These are phyloP conservation scores for Glaciozyma martinii DNA, from an alignment of 768 basidiomycete genomes.

Conservation along the genomic window DNA sequence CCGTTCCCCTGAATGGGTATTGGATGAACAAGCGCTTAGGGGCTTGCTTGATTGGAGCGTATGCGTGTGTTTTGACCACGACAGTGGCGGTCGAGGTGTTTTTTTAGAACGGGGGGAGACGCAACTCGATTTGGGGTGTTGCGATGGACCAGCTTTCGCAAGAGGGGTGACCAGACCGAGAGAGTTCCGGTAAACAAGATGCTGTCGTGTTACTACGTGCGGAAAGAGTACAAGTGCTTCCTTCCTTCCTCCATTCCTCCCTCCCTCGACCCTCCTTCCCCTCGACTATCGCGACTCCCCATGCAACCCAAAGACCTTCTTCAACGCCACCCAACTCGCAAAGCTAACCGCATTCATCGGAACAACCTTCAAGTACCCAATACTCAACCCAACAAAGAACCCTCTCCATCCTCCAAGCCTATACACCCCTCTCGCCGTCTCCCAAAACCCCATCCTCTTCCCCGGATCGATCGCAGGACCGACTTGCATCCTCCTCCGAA, in stretches of 20 bases:
- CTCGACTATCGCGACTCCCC: background rate
- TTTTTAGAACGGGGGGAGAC: background rate
- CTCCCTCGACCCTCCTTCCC: background rate
- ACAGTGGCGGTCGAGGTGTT: background rate
- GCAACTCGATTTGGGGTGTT: too few species aligned
- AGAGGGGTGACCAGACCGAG: too few species aligned
- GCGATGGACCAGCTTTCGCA: too few species aligned
- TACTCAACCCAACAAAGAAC: slow-evolving; percentile 81
- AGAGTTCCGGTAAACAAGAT: too few species aligned
- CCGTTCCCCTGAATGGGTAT: slow-evolving; percentile 78
- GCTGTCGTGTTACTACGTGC: too few species aligned
- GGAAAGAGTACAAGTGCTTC: too few species aligned
- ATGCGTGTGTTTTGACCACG: background rate
- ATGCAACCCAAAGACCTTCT: slow-evolving; percentile 16
- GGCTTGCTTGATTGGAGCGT: slow-evolving; percentile 17
- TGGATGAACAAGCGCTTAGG: slow-evolving; percentile 46
- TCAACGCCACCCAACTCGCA: slow-evolving; percentile 49
- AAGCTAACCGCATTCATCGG: slow-evolving; percentile 94
- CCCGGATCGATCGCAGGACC: slow-evolving; percentile 72
- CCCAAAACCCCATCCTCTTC: slow-evolving; percentile 61
- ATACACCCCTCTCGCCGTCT: slow-evolving; percentile 66
- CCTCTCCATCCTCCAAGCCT: slow-evolving; percentile 64
- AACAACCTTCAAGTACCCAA: slow-evolving; percentile 87
- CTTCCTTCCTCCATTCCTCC: background rate
- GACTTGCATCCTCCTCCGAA: slow-evolving; percentile 88